Percentiles rank a stretch among this genome's conserved stretches.
Conservation (phyloP, 805 yeast species). For the Dipodascus geniculatus region DNA sequence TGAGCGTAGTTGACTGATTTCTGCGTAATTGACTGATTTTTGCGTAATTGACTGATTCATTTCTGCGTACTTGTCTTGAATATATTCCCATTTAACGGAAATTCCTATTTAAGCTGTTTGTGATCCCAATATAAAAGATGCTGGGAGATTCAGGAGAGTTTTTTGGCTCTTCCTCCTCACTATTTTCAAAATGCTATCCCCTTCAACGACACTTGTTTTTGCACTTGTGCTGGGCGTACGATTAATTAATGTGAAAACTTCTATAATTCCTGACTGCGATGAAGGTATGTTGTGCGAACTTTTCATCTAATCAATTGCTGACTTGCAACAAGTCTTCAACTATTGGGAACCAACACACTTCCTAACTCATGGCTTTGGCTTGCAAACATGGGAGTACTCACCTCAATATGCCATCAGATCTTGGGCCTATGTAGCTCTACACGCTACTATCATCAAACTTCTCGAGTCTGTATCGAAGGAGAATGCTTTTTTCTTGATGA, state of each 20-base stretch:
- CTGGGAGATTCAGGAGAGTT: neutral
- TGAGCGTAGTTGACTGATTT: no score
- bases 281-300: slow-evolving; percentile 30
- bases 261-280: slow-evolving; percentile 84
- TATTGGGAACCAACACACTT: slow-evolving; percentile 91
- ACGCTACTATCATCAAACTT: slow-evolving; percentile 20
- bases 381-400: slow-evolving; percentile 94
- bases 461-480: slow-evolving; percentile 11
- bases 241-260: slow-evolving; percentile 33
- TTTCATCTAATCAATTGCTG: neutral
- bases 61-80: no score
- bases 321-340: slow-evolving; percentile 40
- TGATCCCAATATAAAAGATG: neutral
- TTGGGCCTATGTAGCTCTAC: slow-evolving; percentile 58
- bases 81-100: no score
- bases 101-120: no score
- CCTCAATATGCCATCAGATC: slow-evolving; percentile 82
- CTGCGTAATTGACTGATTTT: no score
- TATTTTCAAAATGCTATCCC: neutral
- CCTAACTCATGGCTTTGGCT: slow-evolving; percentile 69
- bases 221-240: slow-evolving; percentile 19
- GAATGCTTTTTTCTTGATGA: slow-evolving; percentile 39
- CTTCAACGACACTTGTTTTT: slow-evolving; percentile 6
- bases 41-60: neutral
- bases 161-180: neutral